A percentile compares a stretch with the other conserved stretches of the same genome.
phyloP scores from a whole-genome alignment of 306 rosid species.

The Malus asiatica region DNA sequence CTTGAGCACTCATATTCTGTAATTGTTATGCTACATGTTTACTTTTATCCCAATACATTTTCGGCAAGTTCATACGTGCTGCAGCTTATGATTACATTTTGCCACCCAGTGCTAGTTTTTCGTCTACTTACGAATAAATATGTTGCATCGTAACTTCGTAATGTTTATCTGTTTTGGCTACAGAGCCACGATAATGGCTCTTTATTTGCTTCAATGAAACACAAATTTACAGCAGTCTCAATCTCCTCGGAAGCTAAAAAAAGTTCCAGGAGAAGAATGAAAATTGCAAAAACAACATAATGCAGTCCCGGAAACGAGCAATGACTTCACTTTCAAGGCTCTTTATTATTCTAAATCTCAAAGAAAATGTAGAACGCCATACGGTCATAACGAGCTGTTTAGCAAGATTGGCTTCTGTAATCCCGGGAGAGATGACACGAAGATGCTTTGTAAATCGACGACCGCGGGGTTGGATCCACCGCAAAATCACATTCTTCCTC shows the following conservation, averaged over 20 bases:
- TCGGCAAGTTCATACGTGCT: no score
- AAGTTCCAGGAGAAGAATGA: neutral
- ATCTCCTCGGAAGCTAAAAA: neutral
- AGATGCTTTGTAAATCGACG: neutral
- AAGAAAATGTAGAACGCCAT: neutral
- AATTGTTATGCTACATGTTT: neutral
- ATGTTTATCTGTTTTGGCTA: neutral
- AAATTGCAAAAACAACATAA: neutral
- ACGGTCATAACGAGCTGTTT: neutral
- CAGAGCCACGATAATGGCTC: neutral
- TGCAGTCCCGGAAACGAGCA: neutral
- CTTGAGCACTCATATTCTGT: neutral
- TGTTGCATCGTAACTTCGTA: neutral
- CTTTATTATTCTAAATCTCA: neutral
- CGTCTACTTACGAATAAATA: neutral
- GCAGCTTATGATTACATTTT: no score
- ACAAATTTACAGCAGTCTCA: neutral
- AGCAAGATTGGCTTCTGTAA: neutral
- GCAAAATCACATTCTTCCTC: conserved; percentile 37
- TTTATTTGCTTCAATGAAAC: neutral
- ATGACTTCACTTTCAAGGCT: neutral
- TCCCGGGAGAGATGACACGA: neutral
- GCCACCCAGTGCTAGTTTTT: no score
- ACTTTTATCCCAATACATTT: no score
- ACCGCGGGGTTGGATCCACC: neutral